Conservation (phyloP, 805 yeast genomes). For the Peterozyma xylosa region DNA sequence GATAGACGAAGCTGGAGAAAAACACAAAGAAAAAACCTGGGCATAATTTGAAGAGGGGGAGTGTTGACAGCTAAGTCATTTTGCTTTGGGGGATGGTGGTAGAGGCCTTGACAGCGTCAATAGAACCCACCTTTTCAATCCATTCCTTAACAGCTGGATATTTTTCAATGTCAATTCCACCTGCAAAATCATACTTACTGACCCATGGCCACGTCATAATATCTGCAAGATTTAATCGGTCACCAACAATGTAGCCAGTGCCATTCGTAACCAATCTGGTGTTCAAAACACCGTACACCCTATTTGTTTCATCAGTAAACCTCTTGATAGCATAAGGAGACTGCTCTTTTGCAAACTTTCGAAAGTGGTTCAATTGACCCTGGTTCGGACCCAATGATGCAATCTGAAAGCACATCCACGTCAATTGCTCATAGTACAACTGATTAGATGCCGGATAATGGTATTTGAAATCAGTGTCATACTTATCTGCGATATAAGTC, state of each 20-base stretch:
- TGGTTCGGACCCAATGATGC: constrained; percentile 57
- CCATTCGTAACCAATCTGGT: constrained; percentile 36
- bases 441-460: constrained; percentile 30
- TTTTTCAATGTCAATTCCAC: not conserved
- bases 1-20: too few species aligned
- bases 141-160: constrained; percentile 2
- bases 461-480: constrained; percentile 44
- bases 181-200: constrained; percentile 1
- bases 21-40: too few species aligned
- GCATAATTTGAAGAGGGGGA: not conserved
- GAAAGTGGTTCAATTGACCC: constrained; percentile 52
- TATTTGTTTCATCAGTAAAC: constrained; percentile 39
- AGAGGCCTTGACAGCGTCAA: constrained; percentile 3
- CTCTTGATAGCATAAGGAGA: constrained; percentile 47
- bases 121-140: constrained; percentile 4
- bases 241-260: constrained; percentile 53
- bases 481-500: constrained; percentile 50
- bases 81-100: not conserved
- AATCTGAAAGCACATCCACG: constrained; percentile 49
- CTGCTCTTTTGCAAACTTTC: constrained; percentile 36
- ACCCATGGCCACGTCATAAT: constrained; percentile 43
- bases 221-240: constrained; percentile 54
- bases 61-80: too few species aligned
- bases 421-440: constrained; percentile 43
- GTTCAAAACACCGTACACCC: constrained; percentile 50